Evolutionary conservation across 768 basidiomycete species (phyloP).

Genomic region (Obba rivulosa): DNA sequence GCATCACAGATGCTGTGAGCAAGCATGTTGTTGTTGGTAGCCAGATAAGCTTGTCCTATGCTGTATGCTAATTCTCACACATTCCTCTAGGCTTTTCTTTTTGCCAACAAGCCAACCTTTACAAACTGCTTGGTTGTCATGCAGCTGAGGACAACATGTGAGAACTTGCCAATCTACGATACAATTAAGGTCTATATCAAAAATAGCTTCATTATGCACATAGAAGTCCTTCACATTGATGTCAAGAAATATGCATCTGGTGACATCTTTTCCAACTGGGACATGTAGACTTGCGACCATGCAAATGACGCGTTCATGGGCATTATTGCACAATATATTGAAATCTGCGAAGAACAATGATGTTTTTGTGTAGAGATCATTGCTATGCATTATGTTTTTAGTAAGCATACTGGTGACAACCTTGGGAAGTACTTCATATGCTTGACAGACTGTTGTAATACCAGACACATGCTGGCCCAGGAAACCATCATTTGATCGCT

Average conservation of each 20-base stretch:
- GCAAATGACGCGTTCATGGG: constrained; percentile 21
- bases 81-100: constrained; percentile 1
- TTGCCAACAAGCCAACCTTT: not conserved
- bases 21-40: not conserved
- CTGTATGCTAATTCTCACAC: not conserved
- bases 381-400: constrained; percentile 17
- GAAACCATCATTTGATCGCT: no score
- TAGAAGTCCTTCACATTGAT: not conserved
- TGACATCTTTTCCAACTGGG: constrained; percentile 9
- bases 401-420: constrained; percentile 15
- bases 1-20: not conserved
- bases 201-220: not conserved
- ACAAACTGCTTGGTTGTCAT: constrained; percentile 1
- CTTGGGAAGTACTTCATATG: not conserved
- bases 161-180: not conserved
- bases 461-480: no score
- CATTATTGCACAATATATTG: constrained; percentile 16
- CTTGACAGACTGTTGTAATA: not conserved
- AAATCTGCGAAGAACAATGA: constrained; percentile 18
- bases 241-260: constrained; percentile 1
- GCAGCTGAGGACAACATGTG: not conserved
- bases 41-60: not conserved
- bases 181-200: not conserved
- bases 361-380: constrained; percentile 17
- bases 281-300: no score